Conservation (phyloP, 2,329 filamentous ascomycete genomes). For the Ascochyta fabae region DNA sequence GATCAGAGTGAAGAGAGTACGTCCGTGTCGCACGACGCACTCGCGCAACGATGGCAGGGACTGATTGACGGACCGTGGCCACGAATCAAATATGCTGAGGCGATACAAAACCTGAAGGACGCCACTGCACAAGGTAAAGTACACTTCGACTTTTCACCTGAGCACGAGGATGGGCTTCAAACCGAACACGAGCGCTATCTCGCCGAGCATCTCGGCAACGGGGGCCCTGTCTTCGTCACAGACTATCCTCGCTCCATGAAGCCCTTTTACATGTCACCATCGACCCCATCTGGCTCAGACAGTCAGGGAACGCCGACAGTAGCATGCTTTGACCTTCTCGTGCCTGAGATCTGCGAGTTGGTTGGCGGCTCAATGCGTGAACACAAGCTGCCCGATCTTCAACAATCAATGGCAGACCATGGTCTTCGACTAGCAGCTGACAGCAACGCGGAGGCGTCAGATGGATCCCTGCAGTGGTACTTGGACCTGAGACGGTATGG, state of each 20-base stretch:
- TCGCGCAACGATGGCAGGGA: constrained; percentile 75
- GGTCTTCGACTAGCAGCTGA: constrained; percentile 59
- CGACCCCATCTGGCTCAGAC: constrained; percentile 21
- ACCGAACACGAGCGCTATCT: constrained; percentile 93
- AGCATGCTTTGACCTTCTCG: constrained; percentile 88
- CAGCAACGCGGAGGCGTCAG: constrained; percentile 24
- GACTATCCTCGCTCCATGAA: constrained; percentile 90
- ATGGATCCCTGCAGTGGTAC: constrained; percentile 75
- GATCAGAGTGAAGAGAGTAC: constrained; percentile 32
- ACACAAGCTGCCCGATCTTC: constrained; percentile 71
- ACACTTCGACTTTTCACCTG: constrained; percentile 71
- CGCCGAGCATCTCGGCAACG: constrained; percentile 69
- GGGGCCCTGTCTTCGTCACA: constrained; percentile 83
- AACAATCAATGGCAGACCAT: constrained; percentile 73
- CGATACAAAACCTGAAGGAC: constrained; percentile 71
- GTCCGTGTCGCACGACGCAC: constrained; percentile 55
- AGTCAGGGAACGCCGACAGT: constrained; percentile 61
- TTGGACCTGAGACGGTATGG: constrained; percentile 87
- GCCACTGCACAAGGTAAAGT: constrained; percentile 58
- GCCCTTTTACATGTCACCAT: constrained; percentile 84
- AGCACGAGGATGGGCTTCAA: constrained; percentile 77
- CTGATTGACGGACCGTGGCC: constrained; percentile 78
- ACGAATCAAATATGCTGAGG: constrained; percentile 81
- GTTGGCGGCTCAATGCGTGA: constrained; percentile 90
- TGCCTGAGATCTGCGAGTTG: constrained; percentile 85